Base-by-base conservation (phyloP, 805 yeast genomes). In the Pichia nanzhaoensis region DNA sequence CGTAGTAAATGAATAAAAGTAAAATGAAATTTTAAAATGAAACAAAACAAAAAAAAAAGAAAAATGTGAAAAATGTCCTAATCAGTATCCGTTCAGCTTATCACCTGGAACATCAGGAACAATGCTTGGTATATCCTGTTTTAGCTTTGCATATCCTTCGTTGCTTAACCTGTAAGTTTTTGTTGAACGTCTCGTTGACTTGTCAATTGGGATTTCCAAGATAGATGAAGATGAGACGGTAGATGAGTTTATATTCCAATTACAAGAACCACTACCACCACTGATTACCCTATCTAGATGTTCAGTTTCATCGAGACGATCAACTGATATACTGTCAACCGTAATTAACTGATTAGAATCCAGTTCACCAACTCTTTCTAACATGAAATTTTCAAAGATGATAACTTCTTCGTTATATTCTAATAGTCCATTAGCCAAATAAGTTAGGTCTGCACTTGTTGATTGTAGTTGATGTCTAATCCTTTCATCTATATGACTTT, bases 351-450 rank as follows among this genome's bases (percentile, higher is more conserved):
- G 37, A 38, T 21, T 13, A 12, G 3, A 28, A 30, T 35, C 37
- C 2, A 46, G 12, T 22, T 41, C 37, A 2, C 14, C 21, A 3
- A 46, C 19, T 14, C 44, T 31, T 3, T 41, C 42, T 21, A 12
- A 34, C 9, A 46, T 18, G 27, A 41, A 46, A 17, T 41, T 37
- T 28, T 46, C 42, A 34, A 46, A 46, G 8, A 27, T 17, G 3
- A 27, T 9, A 2, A 36, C 16, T 27, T 46, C 48, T 33, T 46
- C 39, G 21, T 50, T 44, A n/a, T 37, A 50, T 34, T 45, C 45
- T 16, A 47, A 33, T 12, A 50, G 9, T 1, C 49, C 53, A 40
- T 40, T 45, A n/a, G 48, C 34, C 27, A 50, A 43, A 32, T 50
- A 45, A 17, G 36, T 28, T 18, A 37, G 17, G 4, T 17, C 5